Base-by-base conservation (phyloP, 1,139 yeast genomes). In the Lipomyces yarrowii region DNA sequence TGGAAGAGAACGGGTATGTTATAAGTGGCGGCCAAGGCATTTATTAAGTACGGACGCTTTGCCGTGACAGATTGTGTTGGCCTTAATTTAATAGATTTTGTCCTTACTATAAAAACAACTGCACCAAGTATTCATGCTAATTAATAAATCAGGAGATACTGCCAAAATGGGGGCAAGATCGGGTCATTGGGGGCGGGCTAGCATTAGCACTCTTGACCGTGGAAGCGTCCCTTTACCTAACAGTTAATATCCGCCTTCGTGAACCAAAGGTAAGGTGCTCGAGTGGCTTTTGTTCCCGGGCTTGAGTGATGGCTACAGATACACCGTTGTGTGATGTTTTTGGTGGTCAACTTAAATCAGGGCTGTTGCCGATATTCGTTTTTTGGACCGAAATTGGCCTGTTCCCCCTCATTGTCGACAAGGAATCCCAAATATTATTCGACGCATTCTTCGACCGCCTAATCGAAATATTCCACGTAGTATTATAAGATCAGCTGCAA, bases 171-270 rank as follows among this genome's bases (percentile, higher is more conserved):
- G 59, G 15, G 69, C 56, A 18, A 69, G 61, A 57, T 69, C 71
- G 33, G 61, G 69, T 23, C 68, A 39, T 73, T 71, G 0, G 81
- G 81, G 5, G 81, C 80, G 81, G 5, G 81, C 80, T 18, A 78
- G 71, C 68, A 72, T 77, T 63, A 79, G 73, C 30, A 79, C 81
- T 35, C 82, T 74, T 37, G 77, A 74, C 65, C 79, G 82, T 11
- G 82, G 82, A 53, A 79, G 71, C 4, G 82, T 80, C 1, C 82
- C 82, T 23, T 76, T 74, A 11, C 79, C 81, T 21, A 79, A 74
- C 18, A 70, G 18, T 76, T 78, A 57, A 79, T 70, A 67, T 79
- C 81, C 32, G 71, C 63, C 15, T 71, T 61, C 15, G 69, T 62
- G 71, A 77, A 79, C 5, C 82, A 81, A 18, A 79, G 74, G n/a